A percentile compares a stretch with the other conserved stretches of the same genome.
phyloP scores from a whole-genome alignment of 345 rosid species.

The Salix viminalis region DNA sequence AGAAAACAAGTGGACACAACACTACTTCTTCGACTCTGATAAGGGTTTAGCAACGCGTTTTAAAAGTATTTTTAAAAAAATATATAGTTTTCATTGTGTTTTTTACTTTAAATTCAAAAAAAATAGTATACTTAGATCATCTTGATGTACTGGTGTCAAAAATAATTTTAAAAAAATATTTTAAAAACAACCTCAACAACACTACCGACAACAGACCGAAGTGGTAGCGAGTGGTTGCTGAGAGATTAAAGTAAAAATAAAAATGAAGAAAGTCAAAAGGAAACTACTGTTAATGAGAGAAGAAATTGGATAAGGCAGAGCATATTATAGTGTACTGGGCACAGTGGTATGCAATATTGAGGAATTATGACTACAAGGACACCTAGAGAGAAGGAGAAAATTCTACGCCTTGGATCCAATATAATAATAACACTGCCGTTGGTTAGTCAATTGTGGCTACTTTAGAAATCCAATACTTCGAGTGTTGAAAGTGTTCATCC shows the following conservation, averaged over 20 bases:
- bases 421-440: not conserved
- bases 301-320: not conserved
- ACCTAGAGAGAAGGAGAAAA: not conserved
- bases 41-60: too few species aligned
- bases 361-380: too few species aligned
- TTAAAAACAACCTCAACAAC: accelerated
- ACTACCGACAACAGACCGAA: too few species aligned
- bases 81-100: too few species aligned
- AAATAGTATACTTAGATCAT: too few species aligned
- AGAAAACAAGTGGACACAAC: not conserved
- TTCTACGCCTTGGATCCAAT: not conserved
- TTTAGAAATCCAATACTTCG: not conserved
- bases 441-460: not conserved
- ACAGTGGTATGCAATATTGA: not conserved
- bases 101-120: too few species aligned
- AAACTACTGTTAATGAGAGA: not conserved
- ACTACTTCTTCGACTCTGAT: not conserved
- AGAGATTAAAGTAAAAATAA: too few species aligned
- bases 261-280: not conserved
- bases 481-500: constrained; percentile 3
- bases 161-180: too few species aligned
- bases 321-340: not conserved
- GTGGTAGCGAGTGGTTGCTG: not conserved
- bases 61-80: too few species aligned
- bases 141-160: accelerated